Evolutionary conservation across 1,284 basidiomycete genomes (phyloP), one percentile per base, ranked within the genome.

Genomic region (Melampsora abietis-canadensis): DNA sequence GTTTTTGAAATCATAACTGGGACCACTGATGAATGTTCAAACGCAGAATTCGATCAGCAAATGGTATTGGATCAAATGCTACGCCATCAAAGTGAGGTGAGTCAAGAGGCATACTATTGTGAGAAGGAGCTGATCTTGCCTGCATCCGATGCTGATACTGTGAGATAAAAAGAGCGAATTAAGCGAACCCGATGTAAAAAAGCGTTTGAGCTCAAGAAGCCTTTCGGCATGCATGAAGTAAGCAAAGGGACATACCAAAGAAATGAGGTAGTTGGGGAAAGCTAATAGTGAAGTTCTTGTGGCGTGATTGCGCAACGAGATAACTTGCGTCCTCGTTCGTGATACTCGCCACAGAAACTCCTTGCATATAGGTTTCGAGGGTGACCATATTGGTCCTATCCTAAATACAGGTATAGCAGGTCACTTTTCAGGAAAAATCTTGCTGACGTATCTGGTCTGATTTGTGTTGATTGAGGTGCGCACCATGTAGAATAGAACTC

Each of bases 401-500:
- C 72, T 74, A 60, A 12, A 24, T 27, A 54, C 24, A 40, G 37
- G 10, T 10, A 40, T 40, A 40, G 37, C 6, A 40, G 37, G 37
- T 8, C 37, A 40, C 37, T 40, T 40, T 6, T 40, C 5, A 1
- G 5, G 37, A 12, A 12, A 40, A 8, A 14, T n/a, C 8, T n/a
- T 12, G 7, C 51, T 54, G 27, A n/a, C 10, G 4, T 21, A 54
- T 40, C 4, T 19, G 14, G 14, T 17, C 6, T n/a, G 17, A 12
- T 54, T 21, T 54, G 51, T 54, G 51, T 21, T n/a, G n/a, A 7
- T 54, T 54, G 51, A 54, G 27, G 21, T 19, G 48, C 68, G 31
- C 46, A 74, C 72, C 72, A 74, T 74, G 15, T 74, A 74, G 37
- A 74, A 66, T 48, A 74, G 27, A 24, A 74, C 64, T 19, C 64